Base-by-base conservation (phyloP, 2,329 filamentous ascomycete genomes). In the Arthrobotrys megalospora region DNA sequence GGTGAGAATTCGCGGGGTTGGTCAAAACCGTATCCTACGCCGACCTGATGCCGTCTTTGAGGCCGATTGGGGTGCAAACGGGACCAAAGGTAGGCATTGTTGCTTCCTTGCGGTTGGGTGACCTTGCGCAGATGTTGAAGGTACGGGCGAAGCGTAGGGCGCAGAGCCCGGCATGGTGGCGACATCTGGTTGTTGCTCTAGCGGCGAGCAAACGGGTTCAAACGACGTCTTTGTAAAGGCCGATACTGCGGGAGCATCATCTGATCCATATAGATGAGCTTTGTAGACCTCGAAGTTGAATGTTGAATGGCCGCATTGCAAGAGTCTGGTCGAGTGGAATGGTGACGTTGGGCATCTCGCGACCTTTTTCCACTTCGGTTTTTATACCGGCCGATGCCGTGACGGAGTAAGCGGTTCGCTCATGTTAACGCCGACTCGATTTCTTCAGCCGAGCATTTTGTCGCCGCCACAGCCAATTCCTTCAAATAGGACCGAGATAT, bases 1-100 rank as follows among this genome's bases (percentile, higher is more conserved):
- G 90, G 89, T 80, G 90, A 87, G 83, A 90, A 93, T 76, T 79
- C 64, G 58, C 75, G 67, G n/a, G 75, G 75, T 16, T 78, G 75
- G 36, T 78, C 75, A 34, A 78, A 78, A n/a, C 75, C 75, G 45
- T 71, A 71, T 32, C 75, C 75, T 19, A 78, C 75, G 43, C 72
- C 72, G 34, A 77, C 65, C 34, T 78, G 75, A 38, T 78, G 67
- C 36, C 75, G 50, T 55, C 67, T 64, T 36, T 78, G 75, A 16
- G 67, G 43, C n/a, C 53, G 62, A 24, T 66, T 72, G 7, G 72
- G 52, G 11, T 43, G 41, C 16, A 78, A 34, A 63, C 36, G 63
- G 11, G 75, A 48, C 52, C 45, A 60, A 12, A 52, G 34, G 34
- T 41, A 66, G 1, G 47, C 48, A 60, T 62, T 70, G 7, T 24